Evolutionary conservation across 2,329 filamentous ascomycete species (phyloP).

Genomic region (Cercospora canescens): DNA sequence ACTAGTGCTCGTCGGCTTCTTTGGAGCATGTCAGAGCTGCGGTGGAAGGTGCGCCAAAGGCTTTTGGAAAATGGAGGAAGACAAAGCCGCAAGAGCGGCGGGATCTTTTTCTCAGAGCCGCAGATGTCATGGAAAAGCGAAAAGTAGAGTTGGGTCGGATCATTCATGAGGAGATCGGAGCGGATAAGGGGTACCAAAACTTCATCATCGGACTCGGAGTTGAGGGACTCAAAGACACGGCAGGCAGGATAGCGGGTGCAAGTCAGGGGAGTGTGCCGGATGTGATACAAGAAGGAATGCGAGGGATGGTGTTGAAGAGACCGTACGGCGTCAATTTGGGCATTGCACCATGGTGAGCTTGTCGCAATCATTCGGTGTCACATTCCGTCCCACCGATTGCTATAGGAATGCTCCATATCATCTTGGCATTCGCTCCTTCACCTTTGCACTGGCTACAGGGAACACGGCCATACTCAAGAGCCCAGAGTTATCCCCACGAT

Average conservation of each 20-base stretch:
- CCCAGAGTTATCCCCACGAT: conserved; percentile 65
- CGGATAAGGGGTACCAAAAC: not conserved
- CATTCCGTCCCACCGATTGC: not conserved
- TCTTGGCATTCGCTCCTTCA: conserved; percentile 50
- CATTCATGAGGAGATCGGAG: not conserved
- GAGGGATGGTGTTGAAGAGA: not conserved
- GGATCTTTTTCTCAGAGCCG: not conserved
- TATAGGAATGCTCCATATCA: conserved; percentile 60
- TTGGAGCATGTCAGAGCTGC: not conserved
- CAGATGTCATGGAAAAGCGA: not conserved
- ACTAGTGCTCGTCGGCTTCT: not conserved
- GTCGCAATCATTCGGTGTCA: too few relatives aligned
- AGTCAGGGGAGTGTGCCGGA: not conserved
- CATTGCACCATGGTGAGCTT: not conserved
- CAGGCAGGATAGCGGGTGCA: not conserved
- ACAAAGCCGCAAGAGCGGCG: not conserved
- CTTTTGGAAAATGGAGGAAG: not conserved
- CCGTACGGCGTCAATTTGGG: not conserved
- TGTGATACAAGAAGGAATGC: not conserved
- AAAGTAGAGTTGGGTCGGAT: not conserved
- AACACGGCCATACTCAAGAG: conserved; percentile 76
- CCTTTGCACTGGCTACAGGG: conserved; percentile 66
- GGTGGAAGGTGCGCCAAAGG: not conserved
- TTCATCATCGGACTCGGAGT: not conserved
- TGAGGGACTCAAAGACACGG: not conserved